These are phyloP conservation scores for Exophiala oligosperma DNA, from an alignment of 2,329 filamentous ascomycete genomes.

Conservation along the genomic window DNA sequence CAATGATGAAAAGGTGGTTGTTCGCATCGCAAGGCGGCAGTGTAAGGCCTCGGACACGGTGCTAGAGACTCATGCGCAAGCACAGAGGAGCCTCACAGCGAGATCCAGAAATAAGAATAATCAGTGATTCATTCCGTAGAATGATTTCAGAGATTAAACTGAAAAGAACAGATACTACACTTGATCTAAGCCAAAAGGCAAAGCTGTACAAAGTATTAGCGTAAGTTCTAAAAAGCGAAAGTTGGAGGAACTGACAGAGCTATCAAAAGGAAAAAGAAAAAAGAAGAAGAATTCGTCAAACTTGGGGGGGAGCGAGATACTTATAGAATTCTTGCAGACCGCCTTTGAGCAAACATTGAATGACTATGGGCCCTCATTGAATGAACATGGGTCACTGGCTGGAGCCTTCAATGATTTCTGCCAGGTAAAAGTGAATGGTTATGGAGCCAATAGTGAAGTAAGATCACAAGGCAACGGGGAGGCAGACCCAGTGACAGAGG, in stretches of 20 bases:
- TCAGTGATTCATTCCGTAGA: conserved; percentile 69
- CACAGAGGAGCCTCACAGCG: conserved; percentile 60
- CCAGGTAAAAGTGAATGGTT: no score
- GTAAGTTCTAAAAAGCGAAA: neutral
- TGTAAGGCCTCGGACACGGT: conserved; percentile 77
- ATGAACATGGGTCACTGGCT: no score
- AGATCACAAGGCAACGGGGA: no score
- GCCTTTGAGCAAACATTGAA: no score
- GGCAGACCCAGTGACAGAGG: no score
- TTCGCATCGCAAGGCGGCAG: conserved; percentile 73
- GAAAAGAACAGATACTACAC: conserved; percentile 97
- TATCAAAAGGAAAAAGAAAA: neutral
- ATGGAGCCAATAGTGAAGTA: no score
- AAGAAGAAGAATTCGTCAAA: neutral
- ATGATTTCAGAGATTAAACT: conserved; percentile 93
- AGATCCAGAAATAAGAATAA: conserved; percentile 77
- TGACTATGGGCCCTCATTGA: no score
- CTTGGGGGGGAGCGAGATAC: no score
- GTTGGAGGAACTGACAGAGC: conserved; percentile 6
- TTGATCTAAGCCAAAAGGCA: conserved; percentile 71
- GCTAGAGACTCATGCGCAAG: conserved; percentile 63
- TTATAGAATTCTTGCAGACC: no score
- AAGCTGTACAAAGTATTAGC: conserved; percentile 44
- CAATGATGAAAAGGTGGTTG: conserved; percentile 58
- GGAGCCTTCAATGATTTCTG: no score